Base-by-base conservation (phyloP, 306 rosid genomes). In the Vigna unguiculata region DNA sequence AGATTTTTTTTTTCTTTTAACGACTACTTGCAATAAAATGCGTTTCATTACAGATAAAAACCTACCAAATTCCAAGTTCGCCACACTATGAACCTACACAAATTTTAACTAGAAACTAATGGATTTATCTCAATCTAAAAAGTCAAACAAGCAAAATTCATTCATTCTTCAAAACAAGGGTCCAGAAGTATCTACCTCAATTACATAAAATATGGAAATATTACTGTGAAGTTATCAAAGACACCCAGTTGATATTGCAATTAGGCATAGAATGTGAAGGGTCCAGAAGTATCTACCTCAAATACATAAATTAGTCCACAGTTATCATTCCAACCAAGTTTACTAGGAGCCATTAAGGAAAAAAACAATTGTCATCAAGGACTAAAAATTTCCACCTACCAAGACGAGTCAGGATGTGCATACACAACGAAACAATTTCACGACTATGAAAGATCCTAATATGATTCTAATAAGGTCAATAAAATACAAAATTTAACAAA, bases 111-210 rank as follows among this genome's bases (percentile, higher is more conserved):
- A 73, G 25, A 72, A 59, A 51, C 16, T 36, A 60, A 69, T 46
- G 43, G 38, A 71, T 65, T 22, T 32, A 55, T 55, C 53, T 28
- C 19, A 65, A 43, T 15, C 75, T 30, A 63, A 58, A 74, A 48
- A 61, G 19, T 62, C 55, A 62, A 52, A 22, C 32, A 15, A 24
- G 21, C 40, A 34, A 72, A 49, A 64, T 19, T 72, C 17, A 21
- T 47, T 62, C 61, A 49, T 15, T 81, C 64, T 74, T 59, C 49
- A 25, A 81, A 62, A 61, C 70, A 78, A 17, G 17, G n/a, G n/a
- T n/a, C n/a, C n/a, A n/a, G n/a, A n/a, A n/a, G n/a, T n/a, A n/a
- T n/a, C n/a, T n/a, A n/a, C n/a, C n/a, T n/a, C n/a, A n/a, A n/a
- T n/a, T n/a, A n/a, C n/a, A n/a, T 55, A 63, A 32, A 36, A 63